Evolutionary conservation across 2,329 filamentous ascomycete species (phyloP).

Genomic region (Ceratocystis smalleyi): DNA sequence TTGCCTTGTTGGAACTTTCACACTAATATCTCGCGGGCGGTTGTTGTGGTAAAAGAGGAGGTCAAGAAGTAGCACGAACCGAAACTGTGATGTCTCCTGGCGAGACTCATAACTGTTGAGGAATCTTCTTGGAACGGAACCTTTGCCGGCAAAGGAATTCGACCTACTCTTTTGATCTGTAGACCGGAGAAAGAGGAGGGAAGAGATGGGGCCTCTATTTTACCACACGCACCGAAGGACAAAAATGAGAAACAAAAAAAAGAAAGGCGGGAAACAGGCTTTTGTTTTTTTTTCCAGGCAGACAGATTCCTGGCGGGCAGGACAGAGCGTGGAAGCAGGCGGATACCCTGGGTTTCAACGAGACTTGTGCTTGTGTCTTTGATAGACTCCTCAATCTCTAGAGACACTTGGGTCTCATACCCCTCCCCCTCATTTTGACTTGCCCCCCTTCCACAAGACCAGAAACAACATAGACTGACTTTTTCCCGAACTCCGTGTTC

Average conservation of each 20-base stretch:
- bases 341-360: neutral
- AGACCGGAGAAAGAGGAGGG: slow-evolving; percentile 2
- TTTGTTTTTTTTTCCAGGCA: slow-evolving; percentile 7
- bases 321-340: neutral
- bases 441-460: neutral
- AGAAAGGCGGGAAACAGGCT: slow-evolving; percentile 1
- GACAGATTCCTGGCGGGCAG: slow-evolving; percentile 3
- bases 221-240: neutral
- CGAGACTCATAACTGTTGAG: neutral
- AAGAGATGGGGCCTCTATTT: neutral
- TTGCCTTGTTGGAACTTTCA: slow-evolving; percentile 11
- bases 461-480: slow-evolving; percentile 12
- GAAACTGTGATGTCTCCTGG: neutral
- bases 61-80: neutral
- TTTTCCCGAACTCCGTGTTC: slow-evolving; percentile 11
- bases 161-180: neutral
- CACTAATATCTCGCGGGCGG: slow-evolving; percentile 12
- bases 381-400: neutral
- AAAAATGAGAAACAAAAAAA: neutral
- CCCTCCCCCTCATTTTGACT: neutral
- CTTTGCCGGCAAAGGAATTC: neutral
- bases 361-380: neutral
- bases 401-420: neutral
- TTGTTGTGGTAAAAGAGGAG: slow-evolving; percentile 8
- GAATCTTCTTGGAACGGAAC: neutral